phyloP scores from a whole-genome alignment of 768 basidiomycete genomes.

The Coprinopsis sp. region DNA sequence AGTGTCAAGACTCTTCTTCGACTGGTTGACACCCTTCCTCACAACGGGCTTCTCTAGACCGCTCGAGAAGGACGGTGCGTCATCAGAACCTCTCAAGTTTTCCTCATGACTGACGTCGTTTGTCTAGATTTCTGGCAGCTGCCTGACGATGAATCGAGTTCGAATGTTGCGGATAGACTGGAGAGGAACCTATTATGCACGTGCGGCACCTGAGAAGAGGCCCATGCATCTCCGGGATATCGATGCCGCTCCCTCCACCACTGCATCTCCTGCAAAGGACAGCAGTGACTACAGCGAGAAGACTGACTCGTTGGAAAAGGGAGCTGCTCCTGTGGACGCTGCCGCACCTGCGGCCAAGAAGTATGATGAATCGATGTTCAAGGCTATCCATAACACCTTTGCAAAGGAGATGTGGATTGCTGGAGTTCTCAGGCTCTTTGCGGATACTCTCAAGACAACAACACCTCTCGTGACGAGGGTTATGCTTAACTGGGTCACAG shows the following conservation, averaged over 20 bases:
- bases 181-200: slow-evolving; percentile 44
- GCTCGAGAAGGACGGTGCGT: slow-evolving; percentile 49
- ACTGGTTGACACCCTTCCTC: slow-evolving; percentile 54
- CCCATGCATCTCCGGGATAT: slow-evolving; percentile 29
- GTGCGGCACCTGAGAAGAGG: slow-evolving; percentile 46
- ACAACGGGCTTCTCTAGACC: slow-evolving; percentile 56
- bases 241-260: not conserved
- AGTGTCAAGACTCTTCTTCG: slow-evolving; percentile 43
- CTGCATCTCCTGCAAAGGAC: not conserved
- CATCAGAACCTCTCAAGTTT: not conserved
- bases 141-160: slow-evolving; percentile 33
- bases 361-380: slow-evolving; percentile 49
- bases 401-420: slow-evolving; percentile 41
- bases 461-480: slow-evolving; percentile 56
- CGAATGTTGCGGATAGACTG: slow-evolving; percentile 34
- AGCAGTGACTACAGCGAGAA: slow-evolving; percentile 1
- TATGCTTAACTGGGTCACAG: slow-evolving; percentile 53
- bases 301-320: too few species aligned
- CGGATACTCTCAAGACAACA: slow-evolving; percentile 46
- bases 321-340: too few species aligned
- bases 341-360: slow-evolving; percentile 11
- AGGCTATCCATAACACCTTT: slow-evolving; percentile 45
- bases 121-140: slow-evolving; percentile 56
- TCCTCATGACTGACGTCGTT: not conserved
- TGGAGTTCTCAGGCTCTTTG: slow-evolving; percentile 42